These are phyloP conservation scores for Claviceps sp. DNA, from an alignment of 2,329 filamentous ascomycete genomes.

Conservation along the genomic window DNA sequence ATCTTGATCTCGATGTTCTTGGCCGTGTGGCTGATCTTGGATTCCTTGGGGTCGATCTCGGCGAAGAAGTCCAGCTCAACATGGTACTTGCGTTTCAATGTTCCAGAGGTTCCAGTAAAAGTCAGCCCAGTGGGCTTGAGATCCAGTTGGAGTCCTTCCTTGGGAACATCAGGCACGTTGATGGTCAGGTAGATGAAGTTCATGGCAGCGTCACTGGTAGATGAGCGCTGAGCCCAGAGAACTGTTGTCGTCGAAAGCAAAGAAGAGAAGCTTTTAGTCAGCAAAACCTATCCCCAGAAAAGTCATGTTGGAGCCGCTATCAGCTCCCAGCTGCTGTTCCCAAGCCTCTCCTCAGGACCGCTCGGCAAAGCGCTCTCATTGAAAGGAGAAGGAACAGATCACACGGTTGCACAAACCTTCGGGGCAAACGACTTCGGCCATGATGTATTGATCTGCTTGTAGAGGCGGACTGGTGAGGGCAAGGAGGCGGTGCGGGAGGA, in stretches of 20 bases:
- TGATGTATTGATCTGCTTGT: constrained; percentile 5
- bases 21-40: constrained; percentile 76
- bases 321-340: neutral
- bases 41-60: constrained; percentile 77
- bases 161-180: constrained; percentile 70
- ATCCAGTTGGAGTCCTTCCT: constrained; percentile 66
- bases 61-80: constrained; percentile 77
- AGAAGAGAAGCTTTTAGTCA: neutral
- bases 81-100: constrained; percentile 76
- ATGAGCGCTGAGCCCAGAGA: constrained; percentile 96
- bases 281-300: neutral
- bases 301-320: neutral
- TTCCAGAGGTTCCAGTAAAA: constrained; percentile 72
- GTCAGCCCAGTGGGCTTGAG: constrained; percentile 62
- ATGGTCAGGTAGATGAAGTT: constrained; percentile 95
- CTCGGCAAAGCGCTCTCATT: no score
- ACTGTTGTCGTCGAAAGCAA: constrained; percentile 38
- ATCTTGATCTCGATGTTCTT: constrained; percentile 84
- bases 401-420: constrained; percentile 19
- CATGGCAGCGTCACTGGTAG: constrained; percentile 61
- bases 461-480: neutral
- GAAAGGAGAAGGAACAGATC: no score
- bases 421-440: constrained; percentile 21
- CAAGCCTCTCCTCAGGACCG: neutral
- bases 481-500: constrained; percentile 1